A percentile compares a stretch with the other conserved stretches of the same genome.
Evolutionary conservation across 306 rosid species (phyloP).

Genomic region (Acmispon strigosus): DNA sequence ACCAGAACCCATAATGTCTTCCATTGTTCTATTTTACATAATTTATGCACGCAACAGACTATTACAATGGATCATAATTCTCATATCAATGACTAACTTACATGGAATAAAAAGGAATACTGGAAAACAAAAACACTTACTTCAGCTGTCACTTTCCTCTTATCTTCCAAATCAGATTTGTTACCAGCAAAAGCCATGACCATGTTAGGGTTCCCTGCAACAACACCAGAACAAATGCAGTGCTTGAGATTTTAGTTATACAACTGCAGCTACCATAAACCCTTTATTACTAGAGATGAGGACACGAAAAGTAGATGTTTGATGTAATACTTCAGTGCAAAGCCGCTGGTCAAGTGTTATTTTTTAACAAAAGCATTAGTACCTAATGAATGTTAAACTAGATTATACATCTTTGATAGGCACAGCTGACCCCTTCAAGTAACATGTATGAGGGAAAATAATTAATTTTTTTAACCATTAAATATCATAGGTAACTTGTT

Average conservation of each 20-base stretch:
- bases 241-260: constrained; percentile 12
- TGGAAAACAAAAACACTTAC: constrained; percentile 28
- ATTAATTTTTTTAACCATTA: neutral
- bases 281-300: neutral
- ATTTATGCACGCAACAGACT: neutral
- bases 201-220: constrained; percentile 57
- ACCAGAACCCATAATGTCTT: neutral
- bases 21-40: neutral
- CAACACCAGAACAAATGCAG: constrained; percentile 8
- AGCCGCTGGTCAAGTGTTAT: neutral
- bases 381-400: neutral
- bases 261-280: neutral
- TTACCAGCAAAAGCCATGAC: constrained; percentile 61
- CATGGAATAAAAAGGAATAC: neutral
- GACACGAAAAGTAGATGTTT: neutral
- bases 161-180: constrained; percentile 59
- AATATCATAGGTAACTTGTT: neutral
- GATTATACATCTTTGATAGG: neutral
- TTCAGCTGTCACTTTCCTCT: constrained; percentile 50
- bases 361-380: neutral
- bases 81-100: neutral
- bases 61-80: neutral
- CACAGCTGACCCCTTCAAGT: neutral
- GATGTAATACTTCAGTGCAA: neutral
- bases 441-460: neutral